Evolutionary conservation across 1,139 yeast species (phyloP), one percentile per base, ranked within the genome.

Genomic region (Protomyces lactucae-debilis): DNA sequence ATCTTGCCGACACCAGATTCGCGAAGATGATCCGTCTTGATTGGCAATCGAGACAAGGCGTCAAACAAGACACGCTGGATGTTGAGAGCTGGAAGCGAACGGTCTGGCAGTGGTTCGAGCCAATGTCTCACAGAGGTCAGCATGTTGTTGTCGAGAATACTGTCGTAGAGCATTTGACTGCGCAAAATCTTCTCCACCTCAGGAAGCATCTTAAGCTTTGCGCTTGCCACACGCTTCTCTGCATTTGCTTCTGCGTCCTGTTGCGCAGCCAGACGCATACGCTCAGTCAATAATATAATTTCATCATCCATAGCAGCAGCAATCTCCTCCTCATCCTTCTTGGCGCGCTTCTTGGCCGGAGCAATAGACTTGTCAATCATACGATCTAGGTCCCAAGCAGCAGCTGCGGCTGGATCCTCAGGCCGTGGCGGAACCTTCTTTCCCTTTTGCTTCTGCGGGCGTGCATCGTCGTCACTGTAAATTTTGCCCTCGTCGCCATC

Each of bases 81-180:
- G 75, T 92, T 96, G 76, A 88, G 93, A 0, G 97, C 95, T 14
- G 99, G 99, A 77, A 95, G 81, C 6, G 97, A 90, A 55, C 96
- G 96, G 79, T 95, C 99, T 1, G 99, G 99, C 70, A 95, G 81
- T 52, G 99, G 99, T 75, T 95, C 99, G 67, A 95, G 81, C 99
- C 99, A 95, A 74, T 90, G 86, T 71, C 98, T 83, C 48, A 95
- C 93, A 60, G 97, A 95, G 72, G 93, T 97, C 69, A 95, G 80
- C 72, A 95, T 77, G 75, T 95, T 95, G 75, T 93, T 95, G 78
- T 95, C 99, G 72, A 95, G 81, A 65, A 95, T 89, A 16, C 97
- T 88, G 72, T 92, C 97, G 40, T 97, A 90, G 9, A 69, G 61
- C 35, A 68, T 51, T 23, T 66, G 91, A 77, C 91, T 87, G 51